Conservation (phyloP, 2,329 filamentous ascomycete species). For the Exophiala sideris region DNA sequence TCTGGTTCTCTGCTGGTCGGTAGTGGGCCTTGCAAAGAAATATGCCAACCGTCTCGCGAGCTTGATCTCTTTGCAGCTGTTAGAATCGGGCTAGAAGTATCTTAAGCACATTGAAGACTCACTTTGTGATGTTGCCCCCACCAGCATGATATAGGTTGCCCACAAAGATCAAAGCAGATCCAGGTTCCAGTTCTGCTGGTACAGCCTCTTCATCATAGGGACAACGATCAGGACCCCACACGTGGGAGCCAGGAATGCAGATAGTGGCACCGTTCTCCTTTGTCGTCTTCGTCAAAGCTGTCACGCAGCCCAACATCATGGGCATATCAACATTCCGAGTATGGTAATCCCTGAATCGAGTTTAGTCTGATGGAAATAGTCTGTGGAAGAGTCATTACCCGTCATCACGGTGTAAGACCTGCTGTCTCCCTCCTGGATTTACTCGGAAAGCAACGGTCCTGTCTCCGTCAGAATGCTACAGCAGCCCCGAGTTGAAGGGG, state of each 20-base stretch:
- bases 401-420: slow-evolving; percentile 33
- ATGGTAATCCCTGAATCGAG: slow-evolving; percentile 13
- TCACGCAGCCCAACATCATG: slow-evolving; percentile 40
- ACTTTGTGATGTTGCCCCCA: slow-evolving; percentile 29
- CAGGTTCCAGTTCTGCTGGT: slow-evolving; percentile 34
- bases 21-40: slow-evolving; percentile 23
- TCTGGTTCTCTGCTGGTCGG: slow-evolving; percentile 31
- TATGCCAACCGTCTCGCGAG: slow-evolving; percentile 22
- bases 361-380: slow-evolving; percentile 33
- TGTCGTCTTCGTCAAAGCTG: slow-evolving; percentile 31
- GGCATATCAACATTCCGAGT: slow-evolving; percentile 38
- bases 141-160: slow-evolving; percentile 36
- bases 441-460: slow-evolving; percentile 32
- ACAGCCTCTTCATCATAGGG: slow-evolving; percentile 25
- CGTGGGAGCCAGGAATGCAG: slow-evolving; percentile 32
- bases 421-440: slow-evolving; percentile 27
- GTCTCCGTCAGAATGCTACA: not conserved
- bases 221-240: slow-evolving; percentile 25
- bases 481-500: not conserved
- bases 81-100: not conserved
- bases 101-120: not conserved
- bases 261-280: slow-evolving; percentile 34
- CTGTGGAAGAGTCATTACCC: slow-evolving; percentile 27
- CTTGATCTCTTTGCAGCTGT: slow-evolving; percentile 16
- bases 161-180: slow-evolving; percentile 39